A percentile compares a stretch with the other conserved stretches of the same genome.
Conservation (phyloP, 352 stramenopile species). For the Pythium volutum region DNA sequence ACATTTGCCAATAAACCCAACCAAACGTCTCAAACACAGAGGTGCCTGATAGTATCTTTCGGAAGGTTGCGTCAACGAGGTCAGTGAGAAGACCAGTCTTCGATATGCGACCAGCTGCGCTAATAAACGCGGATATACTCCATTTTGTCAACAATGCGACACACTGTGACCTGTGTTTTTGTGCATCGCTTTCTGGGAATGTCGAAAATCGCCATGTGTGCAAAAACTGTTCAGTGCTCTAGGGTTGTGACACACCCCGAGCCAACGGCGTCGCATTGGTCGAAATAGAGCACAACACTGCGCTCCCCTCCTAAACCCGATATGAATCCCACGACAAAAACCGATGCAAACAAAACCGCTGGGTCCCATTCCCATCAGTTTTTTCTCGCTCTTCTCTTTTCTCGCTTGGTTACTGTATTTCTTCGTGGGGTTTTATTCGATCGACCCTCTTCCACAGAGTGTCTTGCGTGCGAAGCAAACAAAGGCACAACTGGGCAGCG, state of each 20-base stretch:
- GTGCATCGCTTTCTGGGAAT: not conserved
- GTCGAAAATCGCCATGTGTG: not conserved
- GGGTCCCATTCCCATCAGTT: conserved; percentile 9
- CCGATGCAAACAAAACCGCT: not conserved
- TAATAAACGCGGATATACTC: not conserved
- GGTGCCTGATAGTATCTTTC: not conserved
- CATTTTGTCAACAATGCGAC: not conserved
- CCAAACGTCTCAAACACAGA: no score
- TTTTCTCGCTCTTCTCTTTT: conserved; percentile 10
- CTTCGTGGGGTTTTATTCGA: conserved; percentile 13
- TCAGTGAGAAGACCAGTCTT: not conserved
- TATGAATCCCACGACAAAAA: not conserved
- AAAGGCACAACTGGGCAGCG: not conserved
- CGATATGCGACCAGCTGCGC: not conserved
- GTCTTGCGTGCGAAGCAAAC: conserved; percentile 11
- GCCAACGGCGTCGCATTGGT: conserved; percentile 4
- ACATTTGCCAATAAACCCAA: no score
- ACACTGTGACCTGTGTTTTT: not conserved
- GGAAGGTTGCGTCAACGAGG: not conserved
- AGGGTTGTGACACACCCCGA: conserved; percentile 11
- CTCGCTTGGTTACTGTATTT: not conserved
- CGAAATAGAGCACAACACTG: conserved; percentile 13
- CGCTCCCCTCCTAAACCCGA: not conserved
- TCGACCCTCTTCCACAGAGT: conserved; percentile 6
- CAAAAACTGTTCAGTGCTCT: conserved; percentile 6